phyloP scores from a whole-genome alignment of 306 rosid genomes.

The Citrullus colocynthis region DNA sequence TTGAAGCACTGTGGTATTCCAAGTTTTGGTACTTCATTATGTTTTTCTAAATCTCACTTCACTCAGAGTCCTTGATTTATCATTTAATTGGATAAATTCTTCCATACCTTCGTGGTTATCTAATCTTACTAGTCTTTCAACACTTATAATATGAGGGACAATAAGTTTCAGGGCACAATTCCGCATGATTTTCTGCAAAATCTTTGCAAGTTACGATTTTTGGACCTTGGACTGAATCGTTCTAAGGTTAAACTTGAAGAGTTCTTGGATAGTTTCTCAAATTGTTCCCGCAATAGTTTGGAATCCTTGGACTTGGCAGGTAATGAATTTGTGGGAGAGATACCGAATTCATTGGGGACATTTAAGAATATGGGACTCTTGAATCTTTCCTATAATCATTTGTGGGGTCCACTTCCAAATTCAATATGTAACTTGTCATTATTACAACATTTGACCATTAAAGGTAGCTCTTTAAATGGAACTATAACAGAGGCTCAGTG shows the following conservation, averaged over 20 bases:
- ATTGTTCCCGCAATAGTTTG: background rate
- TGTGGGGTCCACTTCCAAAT: too few relatives aligned
- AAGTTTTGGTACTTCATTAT: background rate
- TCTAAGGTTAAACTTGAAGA: background rate
- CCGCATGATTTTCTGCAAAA: background rate
- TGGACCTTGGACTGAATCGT: rapidly evolving
- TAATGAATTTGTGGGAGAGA: too few relatives aligned
- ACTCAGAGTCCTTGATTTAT: background rate
- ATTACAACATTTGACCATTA: too few relatives aligned
- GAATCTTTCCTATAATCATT: rapidly evolving
- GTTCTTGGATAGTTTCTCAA: background rate
- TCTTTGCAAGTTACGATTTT: background rate
- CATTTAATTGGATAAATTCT: background rate
- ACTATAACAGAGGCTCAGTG: background rate
- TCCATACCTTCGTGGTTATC: background rate
- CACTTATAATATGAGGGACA: too few relatives aligned
- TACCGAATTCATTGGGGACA: too few relatives aligned
- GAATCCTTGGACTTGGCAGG: background rate
- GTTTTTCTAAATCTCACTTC: background rate
- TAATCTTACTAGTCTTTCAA: background rate
- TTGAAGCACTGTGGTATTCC: background rate
- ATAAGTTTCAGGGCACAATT: background rate
- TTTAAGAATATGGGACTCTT: too few relatives aligned
- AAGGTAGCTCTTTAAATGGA: too few relatives aligned
- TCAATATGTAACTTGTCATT: too few relatives aligned